Conservation (phyloP, 257 asterid species). For the Ilex aquifolium region DNA sequence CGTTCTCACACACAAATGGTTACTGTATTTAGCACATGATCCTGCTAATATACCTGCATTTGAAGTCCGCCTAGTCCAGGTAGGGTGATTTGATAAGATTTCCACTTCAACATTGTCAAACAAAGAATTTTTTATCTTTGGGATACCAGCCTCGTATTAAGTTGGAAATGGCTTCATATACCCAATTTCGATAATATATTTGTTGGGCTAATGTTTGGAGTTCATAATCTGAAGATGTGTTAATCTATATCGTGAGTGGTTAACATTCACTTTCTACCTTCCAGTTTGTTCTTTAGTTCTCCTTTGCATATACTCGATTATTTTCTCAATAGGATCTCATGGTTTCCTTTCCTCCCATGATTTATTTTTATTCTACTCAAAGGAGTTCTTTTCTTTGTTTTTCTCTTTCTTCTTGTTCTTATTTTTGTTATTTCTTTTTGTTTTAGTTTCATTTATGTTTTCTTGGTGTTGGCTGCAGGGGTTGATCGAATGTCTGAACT, state of each 20-base stretch:
- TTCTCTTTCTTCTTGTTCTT: too few relatives aligned
- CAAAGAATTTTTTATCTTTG: not conserved
- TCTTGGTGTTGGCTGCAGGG: not conserved
- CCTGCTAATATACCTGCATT: conserved; percentile 83
- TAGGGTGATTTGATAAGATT: conserved; percentile 18
- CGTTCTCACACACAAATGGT: conserved; percentile 80
- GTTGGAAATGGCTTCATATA: not conserved
- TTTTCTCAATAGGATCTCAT: not conserved
- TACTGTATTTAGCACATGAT: conserved; percentile 80
- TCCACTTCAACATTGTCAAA: not conserved
- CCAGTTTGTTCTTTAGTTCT: too few relatives aligned
- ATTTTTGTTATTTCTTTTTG: too few relatives aligned
- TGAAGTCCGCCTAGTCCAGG: conserved; percentile 98
- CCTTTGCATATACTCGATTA: not conserved
- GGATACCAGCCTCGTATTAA: not conserved
- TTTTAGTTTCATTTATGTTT: too few relatives aligned
- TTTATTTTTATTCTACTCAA: not conserved
- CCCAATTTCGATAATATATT: not conserved
- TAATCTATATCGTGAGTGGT: too few relatives aligned
- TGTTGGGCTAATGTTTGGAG: too few relatives aligned
- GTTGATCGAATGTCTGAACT: not conserved
- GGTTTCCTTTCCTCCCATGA: not conserved
- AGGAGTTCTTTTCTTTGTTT: not conserved
- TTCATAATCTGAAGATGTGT: too few relatives aligned
- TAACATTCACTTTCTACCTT: too few relatives aligned